Percentiles rank a stretch among this genome's conserved stretches.
Conservation (phyloP, 352 stramenopile genomes). For the Phytophthora litchii region DNA sequence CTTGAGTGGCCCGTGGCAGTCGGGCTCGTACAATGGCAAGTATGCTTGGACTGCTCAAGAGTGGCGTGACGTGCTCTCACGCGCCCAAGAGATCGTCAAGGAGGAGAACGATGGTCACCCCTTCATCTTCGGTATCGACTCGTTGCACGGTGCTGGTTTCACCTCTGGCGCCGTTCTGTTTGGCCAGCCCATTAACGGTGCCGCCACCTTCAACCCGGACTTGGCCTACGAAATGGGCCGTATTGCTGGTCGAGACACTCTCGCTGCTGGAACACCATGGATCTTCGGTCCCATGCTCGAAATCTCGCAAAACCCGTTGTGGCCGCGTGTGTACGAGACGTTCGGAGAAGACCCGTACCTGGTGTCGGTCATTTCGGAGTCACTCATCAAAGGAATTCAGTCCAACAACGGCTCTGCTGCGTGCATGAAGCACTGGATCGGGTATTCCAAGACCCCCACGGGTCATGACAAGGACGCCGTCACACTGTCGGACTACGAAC, state of each 20-base stretch:
- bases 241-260: slow-evolving; percentile 81
- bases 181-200: slow-evolving; percentile 88
- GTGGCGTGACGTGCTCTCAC: slow-evolving; percentile 67
- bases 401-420: slow-evolving; percentile 61
- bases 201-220: slow-evolving; percentile 85
- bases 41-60: slow-evolving; percentile 62
- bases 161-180: slow-evolving; percentile 80
- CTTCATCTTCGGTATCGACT: slow-evolving; percentile 91
- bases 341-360: slow-evolving; percentile 92
- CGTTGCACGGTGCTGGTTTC: slow-evolving; percentile 89
- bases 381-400: slow-evolving; percentile 83
- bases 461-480: slow-evolving; percentile 84
- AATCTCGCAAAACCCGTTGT: slow-evolving; percentile 85
- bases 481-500: slow-evolving; percentile 62
- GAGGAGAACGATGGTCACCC: slow-evolving; percentile 64
- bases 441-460: slow-evolving; percentile 69
- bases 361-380: slow-evolving; percentile 68
- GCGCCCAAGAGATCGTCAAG: slow-evolving; percentile 78
- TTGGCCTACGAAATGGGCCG: slow-evolving; percentile 70
- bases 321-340: slow-evolving; percentile 90
- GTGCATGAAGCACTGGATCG: slow-evolving; percentile 90
- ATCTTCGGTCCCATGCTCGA: slow-evolving; percentile 88
- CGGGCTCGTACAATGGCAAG: slow-evolving; percentile 31
- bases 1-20: slow-evolving; percentile 69
- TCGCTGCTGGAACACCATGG: slow-evolving; percentile 87